Evolutionary conservation across 306 rosid genomes (phyloP), one percentile per base, ranked within the genome.

Genomic region (Datisca glomerata): DNA sequence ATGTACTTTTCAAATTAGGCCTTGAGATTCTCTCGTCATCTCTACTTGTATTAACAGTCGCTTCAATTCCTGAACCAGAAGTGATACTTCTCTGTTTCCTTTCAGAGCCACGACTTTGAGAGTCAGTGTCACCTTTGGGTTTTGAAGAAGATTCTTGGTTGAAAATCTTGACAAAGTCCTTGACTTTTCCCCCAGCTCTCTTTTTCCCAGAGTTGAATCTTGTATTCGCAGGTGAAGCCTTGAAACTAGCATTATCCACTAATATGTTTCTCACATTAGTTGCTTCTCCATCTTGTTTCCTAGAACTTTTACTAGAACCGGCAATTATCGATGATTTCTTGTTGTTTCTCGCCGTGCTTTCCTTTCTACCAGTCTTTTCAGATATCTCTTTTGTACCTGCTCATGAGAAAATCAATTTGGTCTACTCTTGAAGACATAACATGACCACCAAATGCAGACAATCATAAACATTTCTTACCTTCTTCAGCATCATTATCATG

Each of bases 141-240:
- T 70, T 70, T 25, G 71, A 43, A 7, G 50, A 39, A 43, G 66
- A 29, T 36, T 75, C 94, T 59, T 78, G 85, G 84, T 64, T 73
- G 80, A 91, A 91, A 51, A 84, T 66, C 64, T 73, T 80, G 35
- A 79, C 85, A 20, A 91, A 80, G 29, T 80, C 98, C 53, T 67
- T 75, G 40, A 91, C 89, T 53, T 61, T 80, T 49, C 92, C 95
- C 55, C 60, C 70, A 13, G 35, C 80, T 47, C 35, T 58, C 57
- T 61, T 67, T 58, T 72, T 70, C 27, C 71, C 79, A 41, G 42
- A 36, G 41, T 66, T 68, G 41, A 61, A 77, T 21, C 59, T 62
- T 7, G 71, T 34, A 51, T 40, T 29, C 37, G 42, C 44, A 8
- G 46, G 60, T 19, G 83, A 61, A 67, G 64, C 65, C 44, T 33